These are phyloP conservation scores for Backusella circina DNA, from an alignment of 192 early-diverging fungal genomes.

Conservation along the genomic window DNA sequence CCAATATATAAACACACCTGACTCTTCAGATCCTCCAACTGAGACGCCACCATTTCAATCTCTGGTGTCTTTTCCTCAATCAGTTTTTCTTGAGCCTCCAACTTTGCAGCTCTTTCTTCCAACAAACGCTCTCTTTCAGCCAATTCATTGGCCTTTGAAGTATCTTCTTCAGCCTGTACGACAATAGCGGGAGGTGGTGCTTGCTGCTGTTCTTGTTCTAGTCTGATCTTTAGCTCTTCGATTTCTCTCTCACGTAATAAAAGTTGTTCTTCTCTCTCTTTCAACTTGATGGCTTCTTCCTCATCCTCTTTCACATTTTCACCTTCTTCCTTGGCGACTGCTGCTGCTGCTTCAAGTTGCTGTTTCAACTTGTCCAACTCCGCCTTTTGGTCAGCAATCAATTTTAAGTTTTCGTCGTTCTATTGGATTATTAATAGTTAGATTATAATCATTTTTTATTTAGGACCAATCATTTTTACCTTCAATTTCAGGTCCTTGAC, in stretches of 20 bases:
- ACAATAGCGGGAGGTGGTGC: neutral
- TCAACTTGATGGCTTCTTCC: neutral
- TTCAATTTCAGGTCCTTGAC: constrained; percentile 30
- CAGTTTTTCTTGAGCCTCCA: neutral
- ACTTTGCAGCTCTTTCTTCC: constrained; percentile 12
- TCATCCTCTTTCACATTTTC: neutral
- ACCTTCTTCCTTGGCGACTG: neutral
- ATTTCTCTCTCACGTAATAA: constrained; percentile 4
- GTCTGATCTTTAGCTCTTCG: constrained; percentile 9
- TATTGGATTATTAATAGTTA: neutral
- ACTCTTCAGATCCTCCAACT: constrained; percentile 26
- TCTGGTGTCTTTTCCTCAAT: constrained; percentile 20
- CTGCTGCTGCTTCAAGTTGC: constrained; percentile 7
- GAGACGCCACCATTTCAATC: constrained; percentile 18
- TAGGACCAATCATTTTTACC: constrained; percentile 15
- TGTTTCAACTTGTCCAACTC: constrained; percentile 25
- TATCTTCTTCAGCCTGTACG: neutral
- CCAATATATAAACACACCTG: constrained; percentile 15
- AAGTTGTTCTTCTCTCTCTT: constrained; percentile 16
- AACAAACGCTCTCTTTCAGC: constrained; percentile 9
- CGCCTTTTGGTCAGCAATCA: constrained; percentile 35
- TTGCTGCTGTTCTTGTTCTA: neutral
- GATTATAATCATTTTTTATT: neutral
- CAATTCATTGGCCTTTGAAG: neutral
- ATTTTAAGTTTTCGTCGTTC: constrained; percentile 25